phyloP scores from a whole-genome alignment of 2,329 filamentous ascomycete species.

The Colletotrichum filicis region DNA sequence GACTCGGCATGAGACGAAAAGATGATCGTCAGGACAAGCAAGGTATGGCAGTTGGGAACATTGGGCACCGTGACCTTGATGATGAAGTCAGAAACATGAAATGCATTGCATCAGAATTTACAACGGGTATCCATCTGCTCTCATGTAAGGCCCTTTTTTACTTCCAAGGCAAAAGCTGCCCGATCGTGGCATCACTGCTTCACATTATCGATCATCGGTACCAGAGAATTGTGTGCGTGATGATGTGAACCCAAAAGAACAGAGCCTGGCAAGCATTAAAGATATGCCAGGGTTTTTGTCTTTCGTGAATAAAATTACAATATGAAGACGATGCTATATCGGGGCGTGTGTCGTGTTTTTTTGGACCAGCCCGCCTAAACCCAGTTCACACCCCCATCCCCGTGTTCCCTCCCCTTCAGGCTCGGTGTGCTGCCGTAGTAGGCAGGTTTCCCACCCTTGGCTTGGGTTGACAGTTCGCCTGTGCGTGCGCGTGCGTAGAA shows the following conservation, averaged over 20 bases:
- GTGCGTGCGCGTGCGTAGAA: conserved; percentile 8
- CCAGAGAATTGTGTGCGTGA: neutral
- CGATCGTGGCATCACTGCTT: neutral
- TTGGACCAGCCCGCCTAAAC: neutral
- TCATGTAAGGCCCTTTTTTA: neutral
- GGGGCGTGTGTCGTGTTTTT: neutral
- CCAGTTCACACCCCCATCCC: neutral
- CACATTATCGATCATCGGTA: neutral
- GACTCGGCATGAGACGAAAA: neutral
- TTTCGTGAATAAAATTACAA: conserved; percentile 29
- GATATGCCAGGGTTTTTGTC: neutral
- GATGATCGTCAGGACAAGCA: neutral
- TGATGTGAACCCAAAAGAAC: neutral
- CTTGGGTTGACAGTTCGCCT: conserved; percentile 24
- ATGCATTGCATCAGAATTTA: neutral
- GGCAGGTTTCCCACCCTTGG: neutral
- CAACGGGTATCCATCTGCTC: neutral
- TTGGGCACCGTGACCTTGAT: neutral
- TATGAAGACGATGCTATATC: conserved; percentile 24
- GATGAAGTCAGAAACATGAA: neutral
- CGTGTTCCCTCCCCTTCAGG: neutral
- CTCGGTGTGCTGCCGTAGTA: neutral
- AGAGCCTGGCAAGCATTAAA: neutral
- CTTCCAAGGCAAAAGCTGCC: neutral
- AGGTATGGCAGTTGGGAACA: neutral